Conservation (phyloP, 2,329 filamentous ascomycete genomes). For the Stachybotrys chartarum region DNA sequence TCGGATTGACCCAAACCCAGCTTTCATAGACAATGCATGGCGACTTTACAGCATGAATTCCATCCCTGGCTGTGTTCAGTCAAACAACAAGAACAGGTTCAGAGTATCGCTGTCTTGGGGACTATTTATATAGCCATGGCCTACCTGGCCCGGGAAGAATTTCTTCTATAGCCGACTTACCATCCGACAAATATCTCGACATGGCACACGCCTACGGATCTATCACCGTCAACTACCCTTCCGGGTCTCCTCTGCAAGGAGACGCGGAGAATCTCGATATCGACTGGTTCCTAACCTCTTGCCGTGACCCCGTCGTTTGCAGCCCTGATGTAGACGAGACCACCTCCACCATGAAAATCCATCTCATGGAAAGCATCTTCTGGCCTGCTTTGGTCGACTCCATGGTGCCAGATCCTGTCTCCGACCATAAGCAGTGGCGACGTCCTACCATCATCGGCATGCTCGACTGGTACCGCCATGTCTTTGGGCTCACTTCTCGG, state of each 20-base stretch:
- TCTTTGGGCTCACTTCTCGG: constrained; percentile 6
- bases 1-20: too few species aligned
- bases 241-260: neutral
- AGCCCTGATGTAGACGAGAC: neutral
- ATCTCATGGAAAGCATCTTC: neutral
- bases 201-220: too few species aligned
- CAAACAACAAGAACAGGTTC: too few species aligned
- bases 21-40: too few species aligned
- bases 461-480: constrained; percentile 20
- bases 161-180: neutral
- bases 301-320: neutral
- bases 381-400: neutral
- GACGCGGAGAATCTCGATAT: neutral
- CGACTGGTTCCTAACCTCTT: constrained; percentile 1
- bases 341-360: neutral
- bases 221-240: too few species aligned
- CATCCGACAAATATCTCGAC: neutral
- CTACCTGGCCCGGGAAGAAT: too few species aligned
- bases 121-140: too few species aligned
- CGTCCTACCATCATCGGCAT: constrained; percentile 16
- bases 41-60: too few species aligned
- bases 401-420: neutral
- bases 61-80: too few species aligned
- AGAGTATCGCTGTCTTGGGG: too few species aligned
- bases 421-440: constrained; percentile 5